Percentiles rank a stretch among this genome's conserved stretches.
Conservation (phyloP, 352 stramenopile genomes). For the Pythium chondricola region DNA sequence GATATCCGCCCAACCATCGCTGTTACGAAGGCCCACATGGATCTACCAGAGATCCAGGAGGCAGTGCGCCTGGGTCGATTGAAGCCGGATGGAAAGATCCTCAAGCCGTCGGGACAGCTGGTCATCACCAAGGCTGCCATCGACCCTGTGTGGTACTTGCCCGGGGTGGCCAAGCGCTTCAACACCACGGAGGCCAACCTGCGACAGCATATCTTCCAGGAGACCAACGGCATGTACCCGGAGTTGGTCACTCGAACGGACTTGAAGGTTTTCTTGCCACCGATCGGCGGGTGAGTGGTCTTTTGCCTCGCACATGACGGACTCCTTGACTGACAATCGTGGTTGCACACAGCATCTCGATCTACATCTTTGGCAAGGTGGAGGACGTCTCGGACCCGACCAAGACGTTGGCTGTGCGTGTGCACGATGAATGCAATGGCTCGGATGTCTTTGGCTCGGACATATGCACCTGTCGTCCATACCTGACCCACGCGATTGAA, state of each 20-base stretch:
- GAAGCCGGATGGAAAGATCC: constrained; percentile 95
- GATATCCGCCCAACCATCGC: constrained; percentile 98
- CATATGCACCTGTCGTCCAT: constrained; percentile 99
- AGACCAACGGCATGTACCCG: constrained; percentile 99
- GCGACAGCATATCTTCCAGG: constrained; percentile 97
- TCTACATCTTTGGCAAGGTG: constrained; percentile 99
- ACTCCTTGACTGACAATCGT: neutral
- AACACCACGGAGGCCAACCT: constrained; percentile 94
- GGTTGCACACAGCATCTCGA: constrained; percentile 71
- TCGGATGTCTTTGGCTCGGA: constrained; percentile 97
- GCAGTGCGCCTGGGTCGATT: constrained; percentile 90
- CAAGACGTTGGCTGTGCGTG: constrained; percentile 95
- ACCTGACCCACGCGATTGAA: constrained; percentile 99
- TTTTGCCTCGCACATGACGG: neutral
- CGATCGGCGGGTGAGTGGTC: constrained; percentile 90
- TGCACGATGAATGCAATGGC: constrained; percentile 99
- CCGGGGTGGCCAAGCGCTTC: constrained; percentile 97
- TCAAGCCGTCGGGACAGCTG: constrained; percentile 87
- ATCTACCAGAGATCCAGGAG: constrained; percentile 98
- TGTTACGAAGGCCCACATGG: constrained; percentile 95
- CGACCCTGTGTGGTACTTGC: constrained; percentile 99
- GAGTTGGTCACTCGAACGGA: constrained; percentile 98
- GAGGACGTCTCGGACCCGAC: constrained; percentile 95
- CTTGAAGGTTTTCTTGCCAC: constrained; percentile 98
- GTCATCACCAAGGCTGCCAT: constrained; percentile 97